phyloP scores from a whole-genome alignment of 2,329 filamentous ascomycete genomes.

The Penicillium sp. region DNA sequence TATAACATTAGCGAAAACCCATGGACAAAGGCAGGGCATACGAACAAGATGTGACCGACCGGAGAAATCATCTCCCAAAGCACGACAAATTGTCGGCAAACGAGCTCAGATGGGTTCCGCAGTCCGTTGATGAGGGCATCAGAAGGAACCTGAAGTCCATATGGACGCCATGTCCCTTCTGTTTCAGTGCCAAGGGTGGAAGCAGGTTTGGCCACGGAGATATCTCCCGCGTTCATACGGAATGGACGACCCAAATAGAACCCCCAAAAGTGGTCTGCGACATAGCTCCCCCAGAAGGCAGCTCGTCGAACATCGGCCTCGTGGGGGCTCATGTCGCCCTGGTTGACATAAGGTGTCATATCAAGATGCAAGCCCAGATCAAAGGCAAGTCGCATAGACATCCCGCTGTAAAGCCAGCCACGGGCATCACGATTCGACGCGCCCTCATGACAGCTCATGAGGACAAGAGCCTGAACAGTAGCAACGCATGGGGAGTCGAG shows the following conservation, averaged over 20 bases:
- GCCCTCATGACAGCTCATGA: slow-evolving; percentile 47
- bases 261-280: slow-evolving; percentile 44
- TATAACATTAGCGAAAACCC: slow-evolving; percentile 10
- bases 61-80: slow-evolving; percentile 46
- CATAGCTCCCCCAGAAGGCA: slow-evolving; percentile 46
- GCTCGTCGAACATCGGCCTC: slow-evolving; percentile 42
- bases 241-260: slow-evolving; percentile 46
- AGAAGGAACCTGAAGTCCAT: slow-evolving; percentile 25
- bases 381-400: slow-evolving; percentile 39
- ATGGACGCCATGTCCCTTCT: slow-evolving; percentile 34
- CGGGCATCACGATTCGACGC: slow-evolving; percentile 46
- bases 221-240: slow-evolving; percentile 41
- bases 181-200: slow-evolving; percentile 23
- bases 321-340: slow-evolving; percentile 37
- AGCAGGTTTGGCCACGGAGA: slow-evolving; percentile 41
- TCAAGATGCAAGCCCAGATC: slow-evolving; percentile 46
- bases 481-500: slow-evolving; percentile 49
- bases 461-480: slow-evolving; percentile 48
- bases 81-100: slow-evolving; percentile 39
- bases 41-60: slow-evolving; percentile 43
- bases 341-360: slow-evolving; percentile 40
- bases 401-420: slow-evolving; percentile 48
- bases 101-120: slow-evolving; percentile 33
- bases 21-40: background rate
- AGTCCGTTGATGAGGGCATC: slow-evolving; percentile 19